These are phyloP conservation scores for Uncinocarpus reesii DNA, from an alignment of 2,329 filamentous ascomycete species.

Conservation along the genomic window DNA sequence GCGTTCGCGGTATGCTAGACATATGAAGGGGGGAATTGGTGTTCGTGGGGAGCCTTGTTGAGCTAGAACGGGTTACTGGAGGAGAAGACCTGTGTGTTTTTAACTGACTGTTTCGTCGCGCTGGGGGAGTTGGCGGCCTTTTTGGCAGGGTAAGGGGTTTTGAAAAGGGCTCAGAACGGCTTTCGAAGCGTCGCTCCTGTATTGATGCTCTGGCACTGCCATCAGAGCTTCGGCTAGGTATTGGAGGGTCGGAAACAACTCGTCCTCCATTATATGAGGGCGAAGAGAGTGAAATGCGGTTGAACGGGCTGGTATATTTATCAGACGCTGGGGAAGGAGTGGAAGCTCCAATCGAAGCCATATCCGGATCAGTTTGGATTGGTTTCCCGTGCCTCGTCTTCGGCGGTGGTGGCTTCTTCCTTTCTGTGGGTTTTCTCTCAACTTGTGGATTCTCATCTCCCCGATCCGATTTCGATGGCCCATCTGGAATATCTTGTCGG, in stretches of 20 bases:
- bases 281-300: not conserved
- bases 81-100: conserved; percentile 28
- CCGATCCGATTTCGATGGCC: not conserved
- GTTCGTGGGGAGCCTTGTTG: conserved; percentile 36
- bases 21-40: conserved; percentile 31
- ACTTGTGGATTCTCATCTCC: not conserved
- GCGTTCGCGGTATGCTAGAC: not conserved
- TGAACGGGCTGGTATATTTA: not conserved
- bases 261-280: conserved; percentile 1
- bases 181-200: conserved; percentile 2
- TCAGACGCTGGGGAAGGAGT: not conserved
- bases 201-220: not conserved
- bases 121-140: conserved; percentile 41
- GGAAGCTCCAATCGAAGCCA: conserved; percentile 5
- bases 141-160: conserved; percentile 27
- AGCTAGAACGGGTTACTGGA: conserved; percentile 25
- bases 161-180: conserved; percentile 8
- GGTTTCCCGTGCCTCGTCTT: conserved; percentile 66
- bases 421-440: conserved; percentile 23
- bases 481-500: not conserved
- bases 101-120: conserved; percentile 41
- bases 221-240: not conserved
- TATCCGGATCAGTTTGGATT: conserved; percentile 18
- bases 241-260: conserved; percentile 7
- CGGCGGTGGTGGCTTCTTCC: conserved; percentile 61